Evolutionary conservation across 768 basidiomycete genomes (phyloP), one percentile per base, ranked within the genome.

Genomic region (Chalciporus chontae): DNA sequence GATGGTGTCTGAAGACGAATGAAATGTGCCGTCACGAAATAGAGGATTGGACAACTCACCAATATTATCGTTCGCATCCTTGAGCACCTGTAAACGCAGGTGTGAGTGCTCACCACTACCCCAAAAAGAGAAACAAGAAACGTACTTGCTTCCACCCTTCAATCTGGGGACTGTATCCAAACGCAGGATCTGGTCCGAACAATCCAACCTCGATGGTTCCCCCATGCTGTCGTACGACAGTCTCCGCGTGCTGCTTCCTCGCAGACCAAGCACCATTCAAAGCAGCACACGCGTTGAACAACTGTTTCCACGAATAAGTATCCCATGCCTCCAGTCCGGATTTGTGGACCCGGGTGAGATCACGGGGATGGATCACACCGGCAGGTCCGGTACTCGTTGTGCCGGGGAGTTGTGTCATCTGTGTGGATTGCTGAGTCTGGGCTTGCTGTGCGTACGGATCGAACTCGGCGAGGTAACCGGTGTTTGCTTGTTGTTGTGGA

Each of bases 261-360:
- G 45, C 55, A 40, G 77, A 78, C 89, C 89, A 91, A 1, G 83
- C 76, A 19, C 69, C 66, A 67, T 83, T 85, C 56, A 91, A 74
- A 10, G 71, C 69, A 46, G 90, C 85, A 51, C 89, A 86, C 0
- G 77, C 59, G 50, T 67, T 68, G 24, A 87, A 64, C 32, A 83
- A 71, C 68, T 87, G 85, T 64, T 83, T 88, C 87, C 87, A 90
- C 11, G 83, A 69, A 49, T 77, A 79, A 7, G 67, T 32, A 56
- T 89, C 84, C 87, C 87, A 90, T 7, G 77, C 69, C 55, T 89
- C 89, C 23, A 91, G 72, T 62, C 82, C 80, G 0, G 71, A 60
- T 55, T 89, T 90, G 64, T 89, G 78, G 3, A 67, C 65, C 40
- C 80, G 81, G 47, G 90, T 80, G 54, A 75, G 79, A 40, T 87